These are phyloP conservation scores for Solanum tarapatanum DNA, from an alignment of 257 asterid genomes.

Conservation along the genomic window DNA sequence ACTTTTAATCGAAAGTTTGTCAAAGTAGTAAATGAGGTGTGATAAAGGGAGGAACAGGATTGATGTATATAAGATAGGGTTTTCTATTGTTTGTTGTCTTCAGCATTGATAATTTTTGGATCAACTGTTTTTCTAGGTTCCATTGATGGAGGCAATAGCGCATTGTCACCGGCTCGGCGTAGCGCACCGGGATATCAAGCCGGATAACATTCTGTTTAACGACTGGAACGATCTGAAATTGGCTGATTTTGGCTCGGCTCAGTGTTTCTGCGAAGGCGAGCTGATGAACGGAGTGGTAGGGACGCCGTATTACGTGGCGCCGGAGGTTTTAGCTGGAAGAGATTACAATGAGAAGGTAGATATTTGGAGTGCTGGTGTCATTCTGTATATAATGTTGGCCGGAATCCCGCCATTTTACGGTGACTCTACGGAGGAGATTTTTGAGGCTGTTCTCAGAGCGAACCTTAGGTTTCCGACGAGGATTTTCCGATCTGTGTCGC, in stretches of 20 bases:
- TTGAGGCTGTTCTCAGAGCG: constrained; percentile 22
- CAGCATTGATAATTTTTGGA: not conserved
- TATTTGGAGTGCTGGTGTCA: constrained; percentile 29
- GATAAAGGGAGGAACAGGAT: not conserved
- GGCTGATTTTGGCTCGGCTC: constrained; percentile 77
- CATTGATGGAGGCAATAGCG: constrained; percentile 65
- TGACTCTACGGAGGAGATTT: constrained; percentile 16
- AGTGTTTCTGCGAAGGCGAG: constrained; percentile 27
- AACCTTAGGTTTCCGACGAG: constrained; percentile 23
- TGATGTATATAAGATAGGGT: not conserved
- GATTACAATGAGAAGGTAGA: constrained; percentile 20
- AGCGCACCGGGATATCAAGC: constrained; percentile 76
- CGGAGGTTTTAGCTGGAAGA: constrained; percentile 18
- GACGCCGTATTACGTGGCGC: constrained; percentile 29
- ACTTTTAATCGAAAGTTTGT: not conserved
- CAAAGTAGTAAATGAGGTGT: not conserved
- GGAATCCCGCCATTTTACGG: constrained; percentile 32
- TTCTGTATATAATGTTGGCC: constrained; percentile 26
- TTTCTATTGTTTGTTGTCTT: not conserved
- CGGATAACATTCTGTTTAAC: constrained; percentile 64
- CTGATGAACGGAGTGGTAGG: constrained; percentile 25
- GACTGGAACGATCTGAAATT: constrained; percentile 40
- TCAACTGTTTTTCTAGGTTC: constrained; percentile 18
- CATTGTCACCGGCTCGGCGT: constrained; percentile 59
- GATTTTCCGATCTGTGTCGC: constrained; percentile 13